Conservation (phyloP, 108 stramenopile species). For the Pseudonitzschia multiseries region DNA sequence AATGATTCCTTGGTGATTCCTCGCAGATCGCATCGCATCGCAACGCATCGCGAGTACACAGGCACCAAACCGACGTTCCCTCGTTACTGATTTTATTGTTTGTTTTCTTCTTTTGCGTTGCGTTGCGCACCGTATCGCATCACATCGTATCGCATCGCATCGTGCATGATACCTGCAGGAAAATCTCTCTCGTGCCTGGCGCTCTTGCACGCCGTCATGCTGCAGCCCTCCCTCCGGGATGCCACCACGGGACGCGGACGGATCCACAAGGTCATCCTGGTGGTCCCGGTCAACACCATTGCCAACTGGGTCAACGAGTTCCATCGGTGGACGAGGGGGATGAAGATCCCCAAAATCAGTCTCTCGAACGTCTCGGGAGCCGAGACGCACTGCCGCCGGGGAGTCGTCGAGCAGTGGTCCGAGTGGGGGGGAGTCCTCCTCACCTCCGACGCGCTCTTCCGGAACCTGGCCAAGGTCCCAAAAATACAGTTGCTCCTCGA, state of each 20-base stretch:
- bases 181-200: slow-evolving; percentile 52
- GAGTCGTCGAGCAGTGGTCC: slow-evolving; percentile 45
- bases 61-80: too few species aligned
- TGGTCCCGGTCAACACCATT: slow-evolving; percentile 69
- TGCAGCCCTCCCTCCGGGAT: slow-evolving; percentile 42
- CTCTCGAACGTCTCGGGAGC: slow-evolving; percentile 29
- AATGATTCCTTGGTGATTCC: neutral
- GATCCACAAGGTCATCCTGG: slow-evolving; percentile 50
- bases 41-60: too few species aligned
- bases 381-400: slow-evolving; percentile 2
- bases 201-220: slow-evolving; percentile 62
- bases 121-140: too few species aligned
- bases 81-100: neutral
- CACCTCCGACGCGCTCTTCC: slow-evolving; percentile 38
- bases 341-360: slow-evolving; percentile 23
- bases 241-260: slow-evolving; percentile 17
- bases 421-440: slow-evolving; percentile 60
- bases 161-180: slow-evolving; percentile 29
- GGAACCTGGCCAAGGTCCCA: slow-evolving; percentile 26
- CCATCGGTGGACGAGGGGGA: slow-evolving; percentile 59
- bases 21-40: too few species aligned
- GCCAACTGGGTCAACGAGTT: slow-evolving; percentile 76
- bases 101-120: neutral
- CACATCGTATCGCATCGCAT: too few species aligned
- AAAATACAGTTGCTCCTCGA: slow-evolving; percentile 19